Conservation (phyloP, 768 basidiomycete species). For the Termitomyces sp. region DNA sequence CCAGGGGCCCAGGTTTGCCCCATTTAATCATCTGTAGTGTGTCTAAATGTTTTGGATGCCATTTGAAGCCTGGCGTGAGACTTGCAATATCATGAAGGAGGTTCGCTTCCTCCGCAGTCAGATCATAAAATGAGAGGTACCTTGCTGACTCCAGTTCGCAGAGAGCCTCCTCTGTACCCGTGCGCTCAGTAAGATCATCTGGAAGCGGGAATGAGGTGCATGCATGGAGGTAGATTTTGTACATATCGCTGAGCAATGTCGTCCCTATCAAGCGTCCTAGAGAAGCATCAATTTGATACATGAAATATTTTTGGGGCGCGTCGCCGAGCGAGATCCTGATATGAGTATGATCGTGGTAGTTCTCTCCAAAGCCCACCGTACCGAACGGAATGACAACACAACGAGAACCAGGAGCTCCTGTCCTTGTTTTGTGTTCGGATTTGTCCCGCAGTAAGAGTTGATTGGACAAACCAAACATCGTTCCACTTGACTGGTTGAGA, state of each 20-base stretch:
- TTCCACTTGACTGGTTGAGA: no score
- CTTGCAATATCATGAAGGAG: constrained; percentile 19
- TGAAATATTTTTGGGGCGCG: no score
- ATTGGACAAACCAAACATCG: no score
- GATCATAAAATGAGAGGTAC: constrained; percentile 38
- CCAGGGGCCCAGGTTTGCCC: constrained; percentile 23
- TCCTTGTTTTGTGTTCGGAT: no score
- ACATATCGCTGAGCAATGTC: constrained; percentile 31
- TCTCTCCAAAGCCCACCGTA: no score
- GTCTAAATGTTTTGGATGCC: constrained; percentile 34
- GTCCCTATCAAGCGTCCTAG: constrained; percentile 31
- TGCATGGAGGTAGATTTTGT: constrained; percentile 43
- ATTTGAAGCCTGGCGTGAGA: constrained; percentile 34
- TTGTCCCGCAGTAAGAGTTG: no score
- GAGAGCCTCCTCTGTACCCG: constrained; percentile 45
- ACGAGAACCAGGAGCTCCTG: no score
- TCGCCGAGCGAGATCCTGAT: no score
- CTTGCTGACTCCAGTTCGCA: constrained; percentile 34
- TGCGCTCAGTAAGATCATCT: constrained; percentile 43
- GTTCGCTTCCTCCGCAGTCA: constrained; percentile 13
- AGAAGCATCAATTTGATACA: neutral
- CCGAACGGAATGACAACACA: no score
- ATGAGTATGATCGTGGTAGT: no score
- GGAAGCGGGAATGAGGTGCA: constrained; percentile 38
- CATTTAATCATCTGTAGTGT: constrained; percentile 36